phyloP scores from a whole-genome alignment of 805 yeast genomes.

The Monosporozyma solicola region DNA sequence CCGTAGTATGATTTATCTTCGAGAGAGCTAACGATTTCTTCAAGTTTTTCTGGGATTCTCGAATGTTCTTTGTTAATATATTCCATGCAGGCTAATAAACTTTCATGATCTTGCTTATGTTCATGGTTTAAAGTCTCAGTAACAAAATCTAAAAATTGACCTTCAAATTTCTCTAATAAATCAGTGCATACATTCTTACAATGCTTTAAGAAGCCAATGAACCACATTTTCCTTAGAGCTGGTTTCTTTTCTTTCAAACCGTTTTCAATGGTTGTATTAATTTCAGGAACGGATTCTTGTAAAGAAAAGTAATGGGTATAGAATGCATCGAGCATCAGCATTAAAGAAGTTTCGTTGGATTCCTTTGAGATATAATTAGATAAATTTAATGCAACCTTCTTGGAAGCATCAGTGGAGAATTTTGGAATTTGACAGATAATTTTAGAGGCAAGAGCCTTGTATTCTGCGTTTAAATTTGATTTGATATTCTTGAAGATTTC shows the following conservation, averaged over 20 bases:
- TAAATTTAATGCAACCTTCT: constrained; percentile 36
- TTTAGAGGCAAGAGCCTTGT: constrained; percentile 45
- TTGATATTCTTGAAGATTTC: constrained; percentile 53
- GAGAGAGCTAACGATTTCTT: constrained; percentile 7
- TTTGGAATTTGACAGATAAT: constrained; percentile 33
- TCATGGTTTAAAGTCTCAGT: constrained; percentile 29
- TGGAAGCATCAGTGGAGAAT: constrained; percentile 24
- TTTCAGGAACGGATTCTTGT: constrained; percentile 17
- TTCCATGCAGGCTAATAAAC: constrained; percentile 18
- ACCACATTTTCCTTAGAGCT: constrained; percentile 62
- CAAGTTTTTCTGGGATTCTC: constrained; percentile 7
- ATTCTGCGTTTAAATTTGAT: constrained; percentile 53
- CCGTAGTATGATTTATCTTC: constrained; percentile 30
- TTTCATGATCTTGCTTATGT: constrained; percentile 35
- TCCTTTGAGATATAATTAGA: constrained; percentile 58
- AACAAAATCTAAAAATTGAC: constrained; percentile 23
- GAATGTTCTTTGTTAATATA: constrained; percentile 14
- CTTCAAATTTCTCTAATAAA: constrained; percentile 20
- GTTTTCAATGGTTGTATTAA: constrained; percentile 32
- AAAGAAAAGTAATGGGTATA: constrained; percentile 36
- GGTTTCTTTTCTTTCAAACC: constrained; percentile 64
- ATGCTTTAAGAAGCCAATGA: constrained; percentile 32
- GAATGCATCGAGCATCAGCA: constrained; percentile 41
- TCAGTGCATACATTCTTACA: constrained; percentile 32
- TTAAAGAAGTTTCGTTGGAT: constrained; percentile 58